These are phyloP conservation scores for Aquilaria sinensis DNA, from an alignment of 345 rosid species.

Conservation along the genomic window DNA sequence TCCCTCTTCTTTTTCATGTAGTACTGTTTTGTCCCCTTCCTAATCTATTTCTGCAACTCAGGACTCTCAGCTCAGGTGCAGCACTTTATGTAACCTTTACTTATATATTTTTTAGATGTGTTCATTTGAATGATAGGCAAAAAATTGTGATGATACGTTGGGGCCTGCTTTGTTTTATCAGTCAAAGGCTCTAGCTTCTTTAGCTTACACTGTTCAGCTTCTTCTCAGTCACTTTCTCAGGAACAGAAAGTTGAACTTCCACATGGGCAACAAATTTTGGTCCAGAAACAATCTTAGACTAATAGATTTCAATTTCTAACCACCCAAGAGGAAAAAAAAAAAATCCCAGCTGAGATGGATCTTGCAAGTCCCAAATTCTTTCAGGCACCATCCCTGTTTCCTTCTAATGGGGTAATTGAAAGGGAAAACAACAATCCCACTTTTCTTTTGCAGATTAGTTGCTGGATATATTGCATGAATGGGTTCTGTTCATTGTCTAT, in stretches of 20 bases:
- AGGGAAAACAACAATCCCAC: background rate
- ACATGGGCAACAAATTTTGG: background rate
- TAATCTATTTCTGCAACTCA: background rate
- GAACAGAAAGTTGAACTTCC: slow-evolving; percentile 7
- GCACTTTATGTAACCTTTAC: slow-evolving; percentile 8
- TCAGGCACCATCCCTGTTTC: slow-evolving; percentile 28
- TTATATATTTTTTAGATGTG: slow-evolving; percentile 3
- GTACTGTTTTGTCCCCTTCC: slow-evolving; percentile 20
- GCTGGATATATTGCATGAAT: too few species aligned
- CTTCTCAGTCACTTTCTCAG: slow-evolving; percentile 24
- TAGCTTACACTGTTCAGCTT: slow-evolving; percentile 21
- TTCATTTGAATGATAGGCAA: too few species aligned
- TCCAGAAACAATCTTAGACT: background rate
- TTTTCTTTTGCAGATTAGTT: background rate
- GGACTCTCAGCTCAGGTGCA: background rate
- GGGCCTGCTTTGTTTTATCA: slow-evolving; percentile 1
- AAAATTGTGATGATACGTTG: too few species aligned
- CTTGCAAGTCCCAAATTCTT: slow-evolving; percentile 36
- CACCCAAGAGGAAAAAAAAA: background rate
- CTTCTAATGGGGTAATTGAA: slow-evolving; percentile 29
- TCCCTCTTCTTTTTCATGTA: slow-evolving; percentile 23
- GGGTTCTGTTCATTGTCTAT: background rate
- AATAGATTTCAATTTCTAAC: background rate
- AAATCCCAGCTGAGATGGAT: slow-evolving; percentile 28
- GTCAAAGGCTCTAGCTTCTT: slow-evolving; percentile 23